Conservation (phyloP, 768 basidiomycete species). For the Rhodotorula graminis region DNA sequence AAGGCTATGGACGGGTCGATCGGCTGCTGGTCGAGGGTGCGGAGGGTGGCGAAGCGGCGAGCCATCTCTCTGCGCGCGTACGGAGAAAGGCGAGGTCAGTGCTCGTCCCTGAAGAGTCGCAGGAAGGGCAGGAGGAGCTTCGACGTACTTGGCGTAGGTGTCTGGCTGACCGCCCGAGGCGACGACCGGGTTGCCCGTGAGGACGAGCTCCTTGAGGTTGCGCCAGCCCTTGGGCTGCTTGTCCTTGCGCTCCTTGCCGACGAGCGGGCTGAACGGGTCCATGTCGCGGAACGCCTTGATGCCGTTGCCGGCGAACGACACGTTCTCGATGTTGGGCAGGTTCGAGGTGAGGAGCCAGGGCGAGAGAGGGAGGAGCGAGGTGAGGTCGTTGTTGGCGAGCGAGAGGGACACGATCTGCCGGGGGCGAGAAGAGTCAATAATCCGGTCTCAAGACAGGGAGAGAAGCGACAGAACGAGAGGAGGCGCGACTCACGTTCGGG, state of each 20-base stretch:
- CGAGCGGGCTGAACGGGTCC: constrained; percentile 38
- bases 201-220: constrained; percentile 57
- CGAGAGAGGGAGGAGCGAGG: constrained; percentile 58
- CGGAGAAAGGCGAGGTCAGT: neutral
- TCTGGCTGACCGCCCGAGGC: constrained; percentile 59
- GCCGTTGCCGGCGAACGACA: constrained; percentile 79
- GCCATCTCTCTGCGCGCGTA: constrained; percentile 62
- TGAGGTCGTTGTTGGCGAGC: constrained; percentile 70
- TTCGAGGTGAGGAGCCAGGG: constrained; percentile 59
- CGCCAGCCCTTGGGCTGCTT: constrained; percentile 45
- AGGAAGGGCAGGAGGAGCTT: neutral
- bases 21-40: constrained; percentile 76
- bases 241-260: constrained; percentile 32
- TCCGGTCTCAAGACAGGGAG: too few relatives aligned
- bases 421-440: too few relatives aligned
- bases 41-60: constrained; percentile 71
- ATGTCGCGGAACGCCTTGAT: constrained; percentile 48
- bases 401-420: constrained; percentile 66
- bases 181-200: constrained; percentile 70
- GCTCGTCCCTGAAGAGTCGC: neutral
- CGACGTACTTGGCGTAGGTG: constrained; percentile 63
- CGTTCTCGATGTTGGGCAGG: constrained; percentile 71
- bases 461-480: neutral
- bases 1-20: constrained; percentile 53
- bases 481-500: constrained; percentile 57